These are phyloP conservation scores for Candida glaebosa DNA, from an alignment of 805 yeast genomes.

Conservation along the genomic window DNA sequence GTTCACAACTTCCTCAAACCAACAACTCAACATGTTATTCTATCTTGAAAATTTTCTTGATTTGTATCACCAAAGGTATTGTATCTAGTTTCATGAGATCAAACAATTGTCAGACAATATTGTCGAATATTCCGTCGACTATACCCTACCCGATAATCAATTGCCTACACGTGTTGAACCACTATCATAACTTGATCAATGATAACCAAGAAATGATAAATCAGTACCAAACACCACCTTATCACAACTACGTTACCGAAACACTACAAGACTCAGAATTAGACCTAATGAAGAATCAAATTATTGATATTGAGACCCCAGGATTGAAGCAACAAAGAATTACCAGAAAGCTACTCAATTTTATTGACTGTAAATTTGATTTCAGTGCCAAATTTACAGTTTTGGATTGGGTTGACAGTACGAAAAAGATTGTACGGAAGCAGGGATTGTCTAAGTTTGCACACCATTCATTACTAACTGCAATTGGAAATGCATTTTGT, in stretches of 20 bases:
- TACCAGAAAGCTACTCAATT: constrained; percentile 1
- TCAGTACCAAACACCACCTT: constrained; percentile 5
- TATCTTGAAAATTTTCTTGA: constrained; percentile 20
- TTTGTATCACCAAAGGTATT: constrained; percentile 20
- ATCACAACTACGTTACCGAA: constrained; percentile 5
- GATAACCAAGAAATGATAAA: constrained; percentile 1
- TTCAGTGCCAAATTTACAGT: constrained; percentile 7
- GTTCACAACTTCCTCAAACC: constrained; percentile 8
- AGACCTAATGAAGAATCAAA: constrained; percentile 1
- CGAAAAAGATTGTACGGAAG: constrained; percentile 9
- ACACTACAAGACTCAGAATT: not conserved
- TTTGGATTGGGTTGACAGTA: constrained; percentile 21
- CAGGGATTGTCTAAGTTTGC: constrained; percentile 11
- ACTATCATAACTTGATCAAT: constrained; percentile 12
- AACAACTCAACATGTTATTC: constrained; percentile 16
- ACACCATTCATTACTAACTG: constrained; percentile 29
- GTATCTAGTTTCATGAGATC: constrained; percentile 17
- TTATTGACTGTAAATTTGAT: not conserved
- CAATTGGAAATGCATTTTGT: constrained; percentile 44
- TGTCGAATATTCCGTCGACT: constrained; percentile 4
- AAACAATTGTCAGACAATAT: constrained; percentile 14
- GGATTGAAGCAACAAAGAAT: constrained; percentile 1
- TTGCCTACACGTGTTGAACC: constrained; percentile 21
- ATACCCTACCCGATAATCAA: constrained; percentile 17
- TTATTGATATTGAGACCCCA: constrained; percentile 2